These are phyloP conservation scores for Ganoderma lingzhi DNA, from an alignment of 1,284 basidiomycete genomes.

Conservation along the genomic window DNA sequence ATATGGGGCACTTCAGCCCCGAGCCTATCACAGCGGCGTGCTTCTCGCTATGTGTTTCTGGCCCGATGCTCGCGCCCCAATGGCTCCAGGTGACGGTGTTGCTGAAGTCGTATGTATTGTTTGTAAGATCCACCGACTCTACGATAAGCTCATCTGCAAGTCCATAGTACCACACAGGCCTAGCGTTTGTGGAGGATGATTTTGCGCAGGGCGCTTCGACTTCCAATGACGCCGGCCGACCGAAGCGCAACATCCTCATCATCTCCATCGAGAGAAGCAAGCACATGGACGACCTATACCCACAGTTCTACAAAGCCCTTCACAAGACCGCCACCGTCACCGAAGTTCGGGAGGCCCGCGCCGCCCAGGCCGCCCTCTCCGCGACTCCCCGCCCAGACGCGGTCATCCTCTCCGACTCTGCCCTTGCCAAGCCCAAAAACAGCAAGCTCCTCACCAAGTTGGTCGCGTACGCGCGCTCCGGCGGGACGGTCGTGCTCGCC, in stretches of 20 bases:
- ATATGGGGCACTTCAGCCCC: conserved; percentile 29
- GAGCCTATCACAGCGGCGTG: conserved; percentile 11
- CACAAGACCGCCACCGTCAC: conserved; percentile 22
- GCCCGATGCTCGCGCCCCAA: background rate
- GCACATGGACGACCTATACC: conserved; percentile 19
- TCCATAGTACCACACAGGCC: background rate
- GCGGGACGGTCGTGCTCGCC: conserved; percentile 30
- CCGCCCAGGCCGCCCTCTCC: conserved; percentile 20
- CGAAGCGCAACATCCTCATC: conserved; percentile 24
- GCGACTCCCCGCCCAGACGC: conserved; percentile 19
- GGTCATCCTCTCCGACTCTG: conserved; percentile 30
- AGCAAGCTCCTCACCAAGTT: conserved; percentile 2
- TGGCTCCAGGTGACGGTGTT: background rate
- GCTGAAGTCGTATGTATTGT: background rate
- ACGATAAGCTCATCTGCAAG: background rate
- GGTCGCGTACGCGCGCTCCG: conserved; percentile 14
- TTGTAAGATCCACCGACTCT: background rate
- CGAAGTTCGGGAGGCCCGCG: conserved; percentile 9
- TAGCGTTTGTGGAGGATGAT: background rate
- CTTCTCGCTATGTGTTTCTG: conserved; percentile 27
- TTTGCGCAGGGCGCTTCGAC: background rate
- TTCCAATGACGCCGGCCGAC: no score
- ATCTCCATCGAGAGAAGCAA: conserved; percentile 24
- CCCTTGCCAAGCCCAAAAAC: conserved; percentile 11
- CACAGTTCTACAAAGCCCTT: conserved; percentile 25